Base-by-base conservation (phyloP, 148 eudicot genomes). In the Dysphania ambrosioides region DNA sequence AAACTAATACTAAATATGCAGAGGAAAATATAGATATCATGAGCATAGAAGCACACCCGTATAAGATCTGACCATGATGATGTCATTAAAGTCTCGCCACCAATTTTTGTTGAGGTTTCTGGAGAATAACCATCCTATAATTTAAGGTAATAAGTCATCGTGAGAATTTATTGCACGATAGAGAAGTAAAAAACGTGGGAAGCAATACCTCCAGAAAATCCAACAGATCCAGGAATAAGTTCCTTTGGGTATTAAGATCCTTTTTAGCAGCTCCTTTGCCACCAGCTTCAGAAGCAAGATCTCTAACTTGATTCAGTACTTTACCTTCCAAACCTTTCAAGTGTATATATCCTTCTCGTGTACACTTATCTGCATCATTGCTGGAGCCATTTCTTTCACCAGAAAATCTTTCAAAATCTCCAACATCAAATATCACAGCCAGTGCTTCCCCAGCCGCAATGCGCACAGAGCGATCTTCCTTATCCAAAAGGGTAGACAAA, bases 371-470 rank as follows among this genome's bases (percentile, higher is more conserved):
- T 19, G 88, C 73, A 74, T 70, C 47, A 68, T 78, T 86, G 76
- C 65, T 42, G 13, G 82, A 72, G 61, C 58, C 85, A 68, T 79
- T 83, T 59, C 70, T 59, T 49, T 85, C 90, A 72, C 78, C 72
- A 55, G 81, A 82, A 72, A 86, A 81, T 73, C 88, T 88, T 44
- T 91, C 96, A 69, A 90, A 83, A 60, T 82, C 79, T 38, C 91
- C 97, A 2, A 84, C 67, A 81, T 94, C 97, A 79, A 87, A 94
- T 41, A 90, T 82, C 72, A 92, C 86, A 42, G 96, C 90, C 74
- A 94, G 87, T 60, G 97, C 97, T 85, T 94, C 93, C 40, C 96
- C 97, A 76, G 91, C 97, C 18, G 93, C 98, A 69, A 94, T 88
- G 35, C 97, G 98, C 47, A 92, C 80, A 38, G 87, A 75, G 71